Base-by-base conservation (phyloP, 2,329 filamentous ascomycete genomes). In the Hypoxylon sp. region DNA sequence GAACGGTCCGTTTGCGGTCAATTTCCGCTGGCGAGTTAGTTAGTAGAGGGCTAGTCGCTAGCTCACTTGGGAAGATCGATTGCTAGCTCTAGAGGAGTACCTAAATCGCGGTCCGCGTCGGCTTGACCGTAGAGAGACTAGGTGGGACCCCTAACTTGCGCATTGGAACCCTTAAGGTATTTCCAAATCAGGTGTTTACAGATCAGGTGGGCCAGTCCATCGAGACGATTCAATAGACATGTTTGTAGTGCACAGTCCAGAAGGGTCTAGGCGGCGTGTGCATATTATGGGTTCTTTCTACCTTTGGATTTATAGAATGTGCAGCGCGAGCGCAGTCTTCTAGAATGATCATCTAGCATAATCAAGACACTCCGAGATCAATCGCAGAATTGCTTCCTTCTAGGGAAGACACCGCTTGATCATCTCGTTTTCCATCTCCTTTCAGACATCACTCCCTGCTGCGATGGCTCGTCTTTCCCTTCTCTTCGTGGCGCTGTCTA, bases 391-490 rank as follows among this genome's bases (percentile, higher is more conserved):
- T 13, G 46, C 15, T 39, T 31, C 13, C 11, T 61, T 21, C 8
- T 13, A 21, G 13, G 29, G 31, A 29, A 53, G n/a, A 19, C 19
- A 13, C 27, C 29, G 19, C 11, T 37, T 35, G n/a, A 32, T 42
- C 13, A 56, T 51, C 21, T n/a, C 51, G 6, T 31, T 35, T 31
- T 10, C n/a, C 31, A 24, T 21, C 19, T 17, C 24, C 10, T 57
- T 37, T 17, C 17, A 39, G 5, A 19, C 4, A 13, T 10, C 31
- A 31, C 15, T 46, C 53, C 35, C 24, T 13, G 6, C 44, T 24
- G 17, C 54, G n/a, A 75, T 75, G 74, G 69, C 62, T 62, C 69
- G 70, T 21, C 58, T 62, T 62, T 37, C 55, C 57, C 54, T 71
- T n/a, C 32, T 47, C 35, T 68, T 69, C 7, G 47, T 68, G 8